Evolutionary conservation across 2,329 filamentous ascomycete genomes (phyloP).

Genomic region (Byssothecium circinans): DNA sequence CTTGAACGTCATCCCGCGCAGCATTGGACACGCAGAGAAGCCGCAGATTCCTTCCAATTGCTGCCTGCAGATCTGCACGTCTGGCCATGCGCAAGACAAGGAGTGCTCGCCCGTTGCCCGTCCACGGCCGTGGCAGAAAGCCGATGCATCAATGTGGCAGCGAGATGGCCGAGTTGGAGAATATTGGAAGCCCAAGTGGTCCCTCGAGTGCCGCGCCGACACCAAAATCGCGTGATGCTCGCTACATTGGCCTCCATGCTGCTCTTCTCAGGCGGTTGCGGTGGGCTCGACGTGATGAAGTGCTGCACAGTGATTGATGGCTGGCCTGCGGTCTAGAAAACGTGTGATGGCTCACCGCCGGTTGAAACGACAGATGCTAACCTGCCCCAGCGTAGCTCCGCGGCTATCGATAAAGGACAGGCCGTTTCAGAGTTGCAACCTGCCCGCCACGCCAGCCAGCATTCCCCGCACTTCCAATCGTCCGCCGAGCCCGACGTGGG

Average conservation of each 20-base stretch:
- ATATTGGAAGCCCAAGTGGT: slow-evolving; percentile 2
- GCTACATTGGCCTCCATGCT: too few relatives aligned
- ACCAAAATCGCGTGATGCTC: background rate
- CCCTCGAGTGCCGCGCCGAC: too few relatives aligned
- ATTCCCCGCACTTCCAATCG: slow-evolving; percentile 29
- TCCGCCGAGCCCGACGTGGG: too few relatives aligned
- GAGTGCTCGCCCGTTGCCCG: slow-evolving; percentile 8
- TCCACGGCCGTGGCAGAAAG: slow-evolving; percentile 8
- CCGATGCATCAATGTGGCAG: too few relatives aligned
- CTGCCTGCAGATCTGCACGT: slow-evolving; percentile 13
- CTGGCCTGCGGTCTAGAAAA: slow-evolving; percentile 10
- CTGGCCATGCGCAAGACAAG: slow-evolving; percentile 9
- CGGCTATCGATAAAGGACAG: slow-evolving; percentile 16
- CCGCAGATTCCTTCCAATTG: slow-evolving; percentile 8
- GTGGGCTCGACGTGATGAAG: background rate
- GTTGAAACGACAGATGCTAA: slow-evolving; percentile 23
- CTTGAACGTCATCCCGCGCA: slow-evolving; percentile 6
- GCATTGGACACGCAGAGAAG: slow-evolving; percentile 1
- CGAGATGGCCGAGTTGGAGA: too few relatives aligned
- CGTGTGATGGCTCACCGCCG: slow-evolving; percentile 28
- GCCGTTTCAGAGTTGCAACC: slow-evolving; percentile 27
- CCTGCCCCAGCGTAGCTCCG: slow-evolving; percentile 12
- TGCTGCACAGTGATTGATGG: slow-evolving; percentile 20
- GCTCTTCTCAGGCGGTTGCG: too few relatives aligned
- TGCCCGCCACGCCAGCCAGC: too few relatives aligned